A percentile compares a stretch with the other conserved stretches of the same genome.
These are phyloP conservation scores for Pseudoneurospora amorphoporcata DNA, from an alignment of 495 filamentous ascomycete genomes.

Conservation along the genomic window DNA sequence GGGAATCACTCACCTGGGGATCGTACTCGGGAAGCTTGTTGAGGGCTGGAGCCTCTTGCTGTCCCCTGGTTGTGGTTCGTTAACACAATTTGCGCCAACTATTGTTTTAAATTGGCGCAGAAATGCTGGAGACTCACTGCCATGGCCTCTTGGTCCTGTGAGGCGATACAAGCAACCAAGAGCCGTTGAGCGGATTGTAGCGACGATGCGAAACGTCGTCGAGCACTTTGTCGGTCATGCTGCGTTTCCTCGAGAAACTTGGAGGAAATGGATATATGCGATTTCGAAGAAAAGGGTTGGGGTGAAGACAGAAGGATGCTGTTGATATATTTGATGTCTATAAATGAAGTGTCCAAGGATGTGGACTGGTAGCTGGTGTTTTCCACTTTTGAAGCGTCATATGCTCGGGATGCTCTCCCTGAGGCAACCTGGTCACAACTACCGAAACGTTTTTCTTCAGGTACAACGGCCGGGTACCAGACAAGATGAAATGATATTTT, in stretches of 20 bases:
- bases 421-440: neutral
- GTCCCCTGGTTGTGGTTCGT: conserved; percentile 50
- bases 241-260: neutral
- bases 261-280: too few relatives aligned
- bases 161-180: conserved; percentile 87
- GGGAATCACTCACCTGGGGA: conserved; percentile 41
- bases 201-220: conserved; percentile 95
- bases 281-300: neutral
- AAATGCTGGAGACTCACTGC: conserved; percentile 57
- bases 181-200: conserved; percentile 83
- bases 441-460: neutral
- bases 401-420: neutral
- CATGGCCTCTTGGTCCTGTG: conserved; percentile 94
- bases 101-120: too few relatives aligned
- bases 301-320: neutral
- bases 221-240: conserved; percentile 58
- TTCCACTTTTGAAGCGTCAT: neutral
- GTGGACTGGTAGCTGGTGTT: neutral
- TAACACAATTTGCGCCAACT: too few relatives aligned
- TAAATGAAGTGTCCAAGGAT: neutral
- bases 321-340: neutral
- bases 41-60: conserved; percentile 75
- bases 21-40: conserved; percentile 73
- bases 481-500: neutral
- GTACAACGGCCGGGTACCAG: neutral